Evolutionary conservation across 1,284 basidiomycete species (phyloP), one percentile per base, ranked within the genome.

Genomic region (Pseudozyma thailandica): DNA sequence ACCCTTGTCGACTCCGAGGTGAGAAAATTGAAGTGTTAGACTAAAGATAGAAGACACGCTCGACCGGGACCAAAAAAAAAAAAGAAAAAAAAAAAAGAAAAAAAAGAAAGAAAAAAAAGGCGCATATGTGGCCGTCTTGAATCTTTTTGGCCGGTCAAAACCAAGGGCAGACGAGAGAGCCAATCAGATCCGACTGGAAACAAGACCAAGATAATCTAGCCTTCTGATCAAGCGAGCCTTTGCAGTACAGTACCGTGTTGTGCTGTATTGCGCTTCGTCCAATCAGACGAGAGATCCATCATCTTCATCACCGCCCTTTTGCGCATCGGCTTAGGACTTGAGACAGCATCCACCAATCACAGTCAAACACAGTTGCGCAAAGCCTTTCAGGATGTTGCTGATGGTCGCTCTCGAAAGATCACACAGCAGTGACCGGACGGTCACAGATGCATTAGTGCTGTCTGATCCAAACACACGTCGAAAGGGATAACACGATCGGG

Each of bases 101-200:
- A 33, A 31, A 31, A 31, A 31, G 15, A 31, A 31, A 33, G n/a
- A 8, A 7, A 3, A 13, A 13, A 10, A 33, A 10, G 31, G 31
- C 31, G 12, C 12, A 33, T 16, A 33, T 16, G 31, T 13, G 12
- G 3, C 3, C 4, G 4, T 33, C 7, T 4, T 16, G 3, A 4
- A 33, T 10, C 31, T 13, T 13, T 33, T 33, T 33, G 31, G 7
- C 31, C 31, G 31, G 31, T 33, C 15, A 12, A 21, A 21, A 16
- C 13, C 6, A 16, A 16, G 50, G 41, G 31, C 3, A 23, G 41
- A 28, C 31, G 9, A 26, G 42, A 23, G 26, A 26, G 26, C 23
- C 46, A 48, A 48, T 37, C 30, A 48, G 46, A 35, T n/a, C 12
- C 15, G 21, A 41, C 39, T 12, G 20, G 15, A 7, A 35, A 12